phyloP scores from a whole-genome alignment of 2,329 filamentous ascomycete genomes.

The Ilyonectria destructans region DNA sequence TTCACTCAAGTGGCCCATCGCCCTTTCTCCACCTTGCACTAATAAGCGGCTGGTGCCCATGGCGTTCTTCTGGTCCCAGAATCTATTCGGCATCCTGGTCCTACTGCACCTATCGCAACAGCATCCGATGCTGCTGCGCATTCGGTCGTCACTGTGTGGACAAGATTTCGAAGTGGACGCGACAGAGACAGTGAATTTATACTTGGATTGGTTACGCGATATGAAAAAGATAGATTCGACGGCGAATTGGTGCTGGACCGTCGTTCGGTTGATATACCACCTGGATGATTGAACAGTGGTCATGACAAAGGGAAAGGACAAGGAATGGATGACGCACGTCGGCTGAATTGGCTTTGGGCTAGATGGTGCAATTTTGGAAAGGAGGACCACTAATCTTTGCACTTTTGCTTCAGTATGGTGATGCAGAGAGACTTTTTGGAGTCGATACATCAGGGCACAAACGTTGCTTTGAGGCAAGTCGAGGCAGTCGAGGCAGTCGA shows the following conservation, averaged over 20 bases:
- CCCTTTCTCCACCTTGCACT: slow-evolving; percentile 69
- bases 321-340: slow-evolving; percentile 15
- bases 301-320: background rate
- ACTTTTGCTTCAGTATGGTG: slow-evolving; percentile 22
- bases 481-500: no score
- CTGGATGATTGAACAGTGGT: slow-evolving; percentile 48
- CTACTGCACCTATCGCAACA: slow-evolving; percentile 70
- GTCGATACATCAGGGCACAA: background rate
- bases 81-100: slow-evolving; percentile 72
- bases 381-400: slow-evolving; percentile 31
- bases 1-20: slow-evolving; percentile 73
- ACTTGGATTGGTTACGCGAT: slow-evolving; percentile 74
- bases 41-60: slow-evolving; percentile 74
- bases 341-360: slow-evolving; percentile 11
- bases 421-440: slow-evolving; percentile 3
- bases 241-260: slow-evolving; percentile 70
- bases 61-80: slow-evolving; percentile 75
- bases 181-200: slow-evolving; percentile 65
- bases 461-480: background rate
- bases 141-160: slow-evolving; percentile 66
- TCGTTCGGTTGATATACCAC: slow-evolving; percentile 64
- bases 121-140: slow-evolving; percentile 65
- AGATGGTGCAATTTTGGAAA: slow-evolving; percentile 6
- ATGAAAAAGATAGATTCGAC: slow-evolving; percentile 69
- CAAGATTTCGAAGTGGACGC: slow-evolving; percentile 67